Conservation (phyloP, 768 basidiomycete genomes). For the Pleurotus citrinopileatus region DNA sequence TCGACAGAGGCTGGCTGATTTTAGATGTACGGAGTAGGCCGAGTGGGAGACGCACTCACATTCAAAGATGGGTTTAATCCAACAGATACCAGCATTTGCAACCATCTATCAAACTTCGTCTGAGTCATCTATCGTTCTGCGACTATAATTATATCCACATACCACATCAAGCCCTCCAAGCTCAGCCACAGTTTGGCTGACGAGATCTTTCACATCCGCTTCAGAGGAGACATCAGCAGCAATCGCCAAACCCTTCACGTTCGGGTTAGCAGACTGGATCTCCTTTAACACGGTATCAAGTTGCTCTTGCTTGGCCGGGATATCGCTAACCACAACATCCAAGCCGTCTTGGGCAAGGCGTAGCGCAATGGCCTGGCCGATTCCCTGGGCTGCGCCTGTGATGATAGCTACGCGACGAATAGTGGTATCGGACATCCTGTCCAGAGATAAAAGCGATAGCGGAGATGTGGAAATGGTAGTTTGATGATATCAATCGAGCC, state of each 20-base stretch:
- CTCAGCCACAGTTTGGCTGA: slow-evolving; percentile 15
- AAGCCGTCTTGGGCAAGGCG: slow-evolving; percentile 26
- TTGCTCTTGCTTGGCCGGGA: slow-evolving; percentile 13
- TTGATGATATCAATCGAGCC: too few relatives aligned
- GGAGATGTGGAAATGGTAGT: too few relatives aligned
- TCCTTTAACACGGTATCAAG: slow-evolving; percentile 20
- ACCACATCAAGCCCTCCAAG: slow-evolving; percentile 18
- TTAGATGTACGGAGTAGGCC: background rate
- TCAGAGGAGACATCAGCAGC: slow-evolving; percentile 22
- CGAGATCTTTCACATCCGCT: slow-evolving; percentile 19
- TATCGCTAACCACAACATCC: slow-evolving; percentile 25
- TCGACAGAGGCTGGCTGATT: slow-evolving; percentile 12
- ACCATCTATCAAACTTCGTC: slow-evolving; percentile 18
- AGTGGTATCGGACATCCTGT: background rate
- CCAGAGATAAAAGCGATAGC: too few relatives aligned
- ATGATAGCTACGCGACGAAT: slow-evolving; percentile 21
- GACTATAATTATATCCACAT: background rate
- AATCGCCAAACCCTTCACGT: slow-evolving; percentile 14
- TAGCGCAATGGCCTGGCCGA: slow-evolving; percentile 23
- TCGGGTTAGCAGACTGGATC: slow-evolving; percentile 14
- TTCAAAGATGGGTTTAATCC: slow-evolving; percentile 13
- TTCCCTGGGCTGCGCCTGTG: slow-evolving; percentile 28
- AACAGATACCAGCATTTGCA: slow-evolving; percentile 23
- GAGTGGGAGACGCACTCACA: slow-evolving; percentile 5
- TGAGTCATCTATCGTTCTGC: too few relatives aligned